Base-by-base conservation (phyloP, 2,329 filamentous ascomycete species). In the Coniochaeta sp. region DNA sequence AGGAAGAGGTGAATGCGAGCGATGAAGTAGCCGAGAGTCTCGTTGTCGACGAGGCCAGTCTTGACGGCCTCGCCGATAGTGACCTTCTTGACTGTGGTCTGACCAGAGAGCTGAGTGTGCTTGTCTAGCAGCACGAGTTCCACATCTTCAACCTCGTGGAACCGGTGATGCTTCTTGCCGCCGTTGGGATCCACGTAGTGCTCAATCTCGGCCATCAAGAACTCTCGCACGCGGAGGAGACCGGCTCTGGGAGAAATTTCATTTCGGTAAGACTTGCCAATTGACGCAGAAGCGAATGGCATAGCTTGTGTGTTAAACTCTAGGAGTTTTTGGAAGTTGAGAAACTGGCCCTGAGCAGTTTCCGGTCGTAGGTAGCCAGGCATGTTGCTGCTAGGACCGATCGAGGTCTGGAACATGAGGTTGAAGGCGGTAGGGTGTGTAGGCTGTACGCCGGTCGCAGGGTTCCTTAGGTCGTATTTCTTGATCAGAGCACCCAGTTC, bases 171-270 rank as follows among this genome's bases (percentile, higher is more conserved):
- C 78, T 95, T 96, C 86, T 99, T 99, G 76, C 92, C 91, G 71
- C 91, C 87, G 70, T 95, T 82, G 12, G 95, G 95, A 70, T 99
- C 95, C 66, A 99, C 95, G 72, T 91, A 99, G 75, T 99, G 95
- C 79, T 99, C 95, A 68, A 99, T 96, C 77, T 99, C 95, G 26
- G 93, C 95, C 95, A 99, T 98, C 68, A 97, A 78, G 78, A 99
- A 98, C 75, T 99, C 95, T 68, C 95, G 90, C 50, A 99, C 95
- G 68, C 95, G 89, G 61, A 99, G 79, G 44, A 99, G 86, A 76
- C 95, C 95, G 64, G 91, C 86, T 60, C 95, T 86, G 10, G 95
- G 95, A 0, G 95, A 97, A 68, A 99, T 97, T 73, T 99, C 95
- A 73, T 99, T 99, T 69, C 95, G 87, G 84, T 96, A 98, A 1